Conservation (phyloP, 176 grass and related monocot species). For the Poa pratensis region DNA sequence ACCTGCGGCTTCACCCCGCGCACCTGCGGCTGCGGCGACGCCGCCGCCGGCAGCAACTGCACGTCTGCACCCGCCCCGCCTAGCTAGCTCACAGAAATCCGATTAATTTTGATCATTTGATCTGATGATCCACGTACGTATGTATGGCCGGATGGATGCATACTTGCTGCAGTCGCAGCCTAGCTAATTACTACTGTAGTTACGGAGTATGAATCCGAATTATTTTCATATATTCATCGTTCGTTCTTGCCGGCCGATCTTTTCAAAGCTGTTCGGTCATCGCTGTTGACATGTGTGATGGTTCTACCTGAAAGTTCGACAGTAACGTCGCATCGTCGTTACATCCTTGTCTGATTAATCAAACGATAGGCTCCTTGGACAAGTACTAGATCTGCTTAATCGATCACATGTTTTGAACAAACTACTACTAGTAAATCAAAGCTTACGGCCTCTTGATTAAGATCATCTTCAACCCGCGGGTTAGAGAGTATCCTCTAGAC, state of each 20-base stretch:
- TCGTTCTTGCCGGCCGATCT: not conserved
- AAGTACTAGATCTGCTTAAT: not conserved
- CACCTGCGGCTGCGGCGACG: conserved; percentile 61
- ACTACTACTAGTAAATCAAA: not conserved
- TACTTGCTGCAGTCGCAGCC: not conserved
- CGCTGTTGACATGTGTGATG: conserved; percentile 5
- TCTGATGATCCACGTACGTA: not conserved
- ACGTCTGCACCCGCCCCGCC: conserved; percentile 38
- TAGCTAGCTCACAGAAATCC: not conserved
- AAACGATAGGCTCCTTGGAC: not conserved
- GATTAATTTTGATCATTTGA: not conserved
- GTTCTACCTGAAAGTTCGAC: not conserved
- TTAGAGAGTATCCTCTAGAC: not conserved
- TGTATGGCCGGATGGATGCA: not conserved
- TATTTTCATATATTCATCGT: not conserved
- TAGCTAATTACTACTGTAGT: not conserved
- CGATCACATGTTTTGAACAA: not conserved
- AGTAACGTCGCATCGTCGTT: conserved; percentile 1
- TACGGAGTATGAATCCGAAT: not conserved
- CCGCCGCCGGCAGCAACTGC: conserved; percentile 40
- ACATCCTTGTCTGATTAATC: not conserved
- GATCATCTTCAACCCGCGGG: too few species aligned
- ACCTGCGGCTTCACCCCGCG: conserved; percentile 68
- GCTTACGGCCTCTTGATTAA: not conserved
- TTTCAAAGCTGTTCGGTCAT: conserved; percentile 4